Percentiles rank a stretch among this genome's conserved stretches.
These are phyloP conservation scores for Microbotryum violaceum DNA, from an alignment of 1,284 basidiomycete species.

Conservation along the genomic window DNA sequence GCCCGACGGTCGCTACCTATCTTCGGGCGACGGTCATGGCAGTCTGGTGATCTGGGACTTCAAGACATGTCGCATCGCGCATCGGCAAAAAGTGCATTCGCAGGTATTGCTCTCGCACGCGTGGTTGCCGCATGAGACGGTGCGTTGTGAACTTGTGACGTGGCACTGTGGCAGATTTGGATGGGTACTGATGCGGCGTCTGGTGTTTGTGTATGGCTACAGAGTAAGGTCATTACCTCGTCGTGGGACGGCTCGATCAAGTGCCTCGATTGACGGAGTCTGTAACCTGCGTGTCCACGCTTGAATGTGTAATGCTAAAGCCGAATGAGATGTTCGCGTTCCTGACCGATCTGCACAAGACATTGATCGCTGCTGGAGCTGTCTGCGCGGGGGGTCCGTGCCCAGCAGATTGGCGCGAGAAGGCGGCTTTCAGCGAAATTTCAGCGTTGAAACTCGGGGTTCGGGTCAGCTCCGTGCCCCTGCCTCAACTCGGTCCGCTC, in stretches of 20 bases:
- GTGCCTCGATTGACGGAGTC: neutral
- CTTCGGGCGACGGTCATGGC: constrained; percentile 87
- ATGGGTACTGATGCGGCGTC: neutral
- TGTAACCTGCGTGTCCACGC: too few relatives aligned
- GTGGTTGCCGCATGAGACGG: constrained; percentile 96
- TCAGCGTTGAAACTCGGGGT: too few relatives aligned
- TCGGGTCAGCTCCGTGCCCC: too few relatives aligned
- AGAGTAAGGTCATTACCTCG: constrained; percentile 29
- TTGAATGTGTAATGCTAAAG: too few relatives aligned
- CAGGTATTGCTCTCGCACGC: constrained; percentile 95
- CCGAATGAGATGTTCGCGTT: too few relatives aligned
- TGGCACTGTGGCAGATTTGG: neutral
- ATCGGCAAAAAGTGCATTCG: constrained; percentile 75
- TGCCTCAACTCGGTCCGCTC: too few relatives aligned
- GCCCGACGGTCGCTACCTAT: constrained; percentile 95
- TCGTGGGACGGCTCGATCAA: constrained; percentile 12
- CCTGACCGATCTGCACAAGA: too few relatives aligned
- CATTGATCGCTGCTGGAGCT: too few relatives aligned
- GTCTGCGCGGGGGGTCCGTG: too few relatives aligned
- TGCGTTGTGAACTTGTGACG: constrained; percentile 46
- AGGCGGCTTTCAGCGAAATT: too few relatives aligned
- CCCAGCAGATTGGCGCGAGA: too few relatives aligned
- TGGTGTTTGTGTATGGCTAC: neutral
- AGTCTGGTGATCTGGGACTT: constrained; percentile 99
- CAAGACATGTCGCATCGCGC: constrained; percentile 90